Conservation (phyloP, 306 rosid species). For the Quercus berberidifolia region DNA sequence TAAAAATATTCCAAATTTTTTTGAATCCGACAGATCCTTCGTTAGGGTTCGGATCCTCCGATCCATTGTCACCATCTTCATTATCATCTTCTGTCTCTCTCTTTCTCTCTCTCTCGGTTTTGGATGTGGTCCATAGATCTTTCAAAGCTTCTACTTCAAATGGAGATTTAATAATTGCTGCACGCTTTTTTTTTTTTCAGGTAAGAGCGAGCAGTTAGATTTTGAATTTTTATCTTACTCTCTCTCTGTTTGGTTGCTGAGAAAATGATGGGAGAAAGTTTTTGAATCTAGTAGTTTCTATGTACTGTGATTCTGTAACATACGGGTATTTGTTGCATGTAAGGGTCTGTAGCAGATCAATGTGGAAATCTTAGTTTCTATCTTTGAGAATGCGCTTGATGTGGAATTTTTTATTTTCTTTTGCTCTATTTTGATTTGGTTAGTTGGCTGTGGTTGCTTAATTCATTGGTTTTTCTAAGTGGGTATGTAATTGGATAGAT, state of each 20-base stretch:
- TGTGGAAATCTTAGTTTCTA: slow-evolving; percentile 13
- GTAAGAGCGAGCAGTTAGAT: slow-evolving; percentile 19
- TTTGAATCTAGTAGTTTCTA: slow-evolving; percentile 20
- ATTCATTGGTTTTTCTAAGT: slow-evolving; percentile 18
- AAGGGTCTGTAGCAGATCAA: slow-evolving; percentile 29
- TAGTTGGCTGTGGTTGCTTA: slow-evolving; percentile 14
- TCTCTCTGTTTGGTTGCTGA: slow-evolving; percentile 22
- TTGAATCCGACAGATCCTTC: slow-evolving; percentile 55
- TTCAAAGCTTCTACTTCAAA: slow-evolving; percentile 21
- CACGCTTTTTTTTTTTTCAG: slow-evolving; percentile 25
- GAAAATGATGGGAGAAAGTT: slow-evolving; percentile 14
- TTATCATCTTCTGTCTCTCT: slow-evolving; percentile 1
- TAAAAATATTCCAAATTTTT: slow-evolving; percentile 14
- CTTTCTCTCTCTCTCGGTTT: background rate
- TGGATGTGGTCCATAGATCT: slow-evolving; percentile 39
- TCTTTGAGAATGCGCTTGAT: slow-evolving; percentile 17
- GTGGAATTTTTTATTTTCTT: slow-evolving; percentile 1
- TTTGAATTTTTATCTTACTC: slow-evolving; percentile 20
- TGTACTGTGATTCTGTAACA: slow-evolving; percentile 4
- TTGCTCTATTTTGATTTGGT: slow-evolving; percentile 2
- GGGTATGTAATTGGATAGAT: background rate
- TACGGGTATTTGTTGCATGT: slow-evolving; percentile 28
- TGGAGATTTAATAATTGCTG: slow-evolving; percentile 39
- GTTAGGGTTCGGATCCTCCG: slow-evolving; percentile 54
- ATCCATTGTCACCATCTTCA: slow-evolving; percentile 33